phyloP scores from a whole-genome alignment of 2,329 filamentous ascomycete species.

The Sporothrix phasma region DNA sequence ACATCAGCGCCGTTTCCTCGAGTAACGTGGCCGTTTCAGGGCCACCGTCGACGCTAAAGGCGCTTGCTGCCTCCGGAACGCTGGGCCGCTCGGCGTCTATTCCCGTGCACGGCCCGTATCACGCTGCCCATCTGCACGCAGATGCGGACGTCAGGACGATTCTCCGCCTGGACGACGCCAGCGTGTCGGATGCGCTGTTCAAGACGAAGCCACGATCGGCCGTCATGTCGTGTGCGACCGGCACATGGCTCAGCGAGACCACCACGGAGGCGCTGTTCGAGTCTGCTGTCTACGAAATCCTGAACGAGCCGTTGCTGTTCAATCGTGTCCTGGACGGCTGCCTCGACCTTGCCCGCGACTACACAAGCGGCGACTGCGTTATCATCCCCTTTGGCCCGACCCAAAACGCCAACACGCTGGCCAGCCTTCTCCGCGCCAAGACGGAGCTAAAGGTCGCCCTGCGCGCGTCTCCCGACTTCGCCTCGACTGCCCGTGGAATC shows the following conservation, averaged over 20 bases:
- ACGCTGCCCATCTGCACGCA: slow-evolving; percentile 44
- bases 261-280: slow-evolving; percentile 34
- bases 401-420: slow-evolving; percentile 37
- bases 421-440: slow-evolving; percentile 32
- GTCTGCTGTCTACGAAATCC: slow-evolving; percentile 37
- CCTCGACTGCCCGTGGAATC: slow-evolving; percentile 25
- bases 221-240: slow-evolving; percentile 42
- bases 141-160: slow-evolving; percentile 35
- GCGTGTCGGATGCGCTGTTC: slow-evolving; percentile 31
- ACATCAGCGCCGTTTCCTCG: slow-evolving; percentile 43
- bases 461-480: slow-evolving; percentile 28
- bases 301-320: slow-evolving; percentile 41
- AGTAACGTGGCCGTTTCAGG: slow-evolving; percentile 45
- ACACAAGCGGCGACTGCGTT: slow-evolving; percentile 32
- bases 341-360: slow-evolving; percentile 32
- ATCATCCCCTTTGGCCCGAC: slow-evolving; percentile 43
- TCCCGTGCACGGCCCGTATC: slow-evolving; percentile 47
- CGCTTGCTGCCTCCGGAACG: slow-evolving; percentile 32
- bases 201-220: slow-evolving; percentile 36
- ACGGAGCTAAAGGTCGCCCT: slow-evolving; percentile 35
- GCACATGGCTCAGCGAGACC: slow-evolving; percentile 31
- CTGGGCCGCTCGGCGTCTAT: slow-evolving; percentile 37
- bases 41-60: slow-evolving; percentile 39
- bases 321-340: slow-evolving; percentile 39
- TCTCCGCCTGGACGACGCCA: slow-evolving; percentile 33